Percentiles rank a stretch among this genome's conserved stretches.
Evolutionary conservation across 2,329 filamentous ascomycete species (phyloP).

Genomic region (Sporothrix inflata): DNA sequence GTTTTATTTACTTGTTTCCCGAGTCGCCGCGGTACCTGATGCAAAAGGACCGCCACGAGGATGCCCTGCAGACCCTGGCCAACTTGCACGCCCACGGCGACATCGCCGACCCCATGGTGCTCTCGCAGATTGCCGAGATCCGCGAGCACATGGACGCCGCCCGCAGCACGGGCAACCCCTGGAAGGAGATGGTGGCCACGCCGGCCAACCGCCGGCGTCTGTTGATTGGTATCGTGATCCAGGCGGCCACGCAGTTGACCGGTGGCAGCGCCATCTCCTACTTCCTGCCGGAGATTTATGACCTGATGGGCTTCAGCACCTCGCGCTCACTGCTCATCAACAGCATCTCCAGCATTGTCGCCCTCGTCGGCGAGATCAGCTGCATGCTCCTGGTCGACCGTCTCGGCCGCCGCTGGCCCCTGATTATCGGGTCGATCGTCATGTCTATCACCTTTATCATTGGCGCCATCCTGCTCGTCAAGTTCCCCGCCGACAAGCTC

Average conservation of each 20-base stretch:
- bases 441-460: slow-evolving; percentile 15
- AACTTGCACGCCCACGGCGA: slow-evolving; percentile 7
- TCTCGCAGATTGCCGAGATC: background rate
- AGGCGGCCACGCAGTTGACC: background rate
- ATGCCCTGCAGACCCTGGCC: slow-evolving; percentile 29
- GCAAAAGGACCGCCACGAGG: slow-evolving; percentile 34
- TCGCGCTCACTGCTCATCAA: slow-evolving; percentile 9
- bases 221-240: background rate
- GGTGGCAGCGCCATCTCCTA: slow-evolving; percentile 4
- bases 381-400: slow-evolving; percentile 9
- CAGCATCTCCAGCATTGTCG: background rate
- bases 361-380: background rate
- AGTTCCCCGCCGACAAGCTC: slow-evolving; percentile 2
- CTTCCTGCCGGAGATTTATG: slow-evolving; percentile 6
- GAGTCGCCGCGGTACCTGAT: slow-evolving; percentile 30
- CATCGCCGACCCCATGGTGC: background rate
- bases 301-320: slow-evolving; percentile 8
- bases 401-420: background rate
- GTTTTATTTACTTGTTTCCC: slow-evolving; percentile 22
- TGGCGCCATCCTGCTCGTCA: background rate
- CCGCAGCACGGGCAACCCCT: background rate
- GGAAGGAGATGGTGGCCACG: background rate
- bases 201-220: background rate
- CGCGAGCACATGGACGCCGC: slow-evolving; percentile 5
- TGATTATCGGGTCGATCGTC: slow-evolving; percentile 7